Percentiles rank a stretch among this genome's conserved stretches.
Conservation (phyloP, 1,284 basidiomycete species). For the Psilocybe mexicana region DNA sequence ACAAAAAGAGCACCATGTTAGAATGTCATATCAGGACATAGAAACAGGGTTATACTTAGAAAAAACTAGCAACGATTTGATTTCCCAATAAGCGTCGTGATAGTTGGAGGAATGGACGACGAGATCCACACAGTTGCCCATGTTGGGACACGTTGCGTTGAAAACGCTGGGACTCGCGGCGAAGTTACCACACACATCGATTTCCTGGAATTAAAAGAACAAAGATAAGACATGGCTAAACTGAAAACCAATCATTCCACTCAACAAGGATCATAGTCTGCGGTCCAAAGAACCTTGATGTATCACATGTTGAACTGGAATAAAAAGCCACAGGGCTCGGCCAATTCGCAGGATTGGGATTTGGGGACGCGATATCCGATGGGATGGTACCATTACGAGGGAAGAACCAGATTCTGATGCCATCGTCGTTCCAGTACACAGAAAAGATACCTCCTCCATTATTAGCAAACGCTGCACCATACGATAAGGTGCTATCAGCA, state of each 20-base stretch:
- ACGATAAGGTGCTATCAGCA: constrained; percentile 34
- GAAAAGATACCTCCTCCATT: constrained; percentile 44
- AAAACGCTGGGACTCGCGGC: constrained; percentile 5
- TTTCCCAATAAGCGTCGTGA: constrained; percentile 10
- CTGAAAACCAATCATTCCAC: neutral
- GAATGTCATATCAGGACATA: neutral
- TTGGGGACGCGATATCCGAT: constrained; percentile 50
- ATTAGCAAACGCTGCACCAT: constrained; percentile 18
- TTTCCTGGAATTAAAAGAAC: constrained; percentile 4
- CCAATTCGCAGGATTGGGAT: constrained; percentile 57
- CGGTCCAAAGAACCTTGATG: constrained; percentile 25
- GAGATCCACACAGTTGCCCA: constrained; percentile 10
- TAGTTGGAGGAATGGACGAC: constrained; percentile 3
- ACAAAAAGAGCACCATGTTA: neutral
- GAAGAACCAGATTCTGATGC: constrained; percentile 63
- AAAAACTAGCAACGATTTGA: constrained; percentile 6
- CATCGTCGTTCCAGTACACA: constrained; percentile 62
- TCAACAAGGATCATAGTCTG: constrained; percentile 12
- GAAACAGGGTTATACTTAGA: neutral
- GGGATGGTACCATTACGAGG: constrained; percentile 49
- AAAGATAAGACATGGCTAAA: constrained; percentile 1
- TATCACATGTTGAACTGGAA: constrained; percentile 49
- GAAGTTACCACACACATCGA: constrained; percentile 12
- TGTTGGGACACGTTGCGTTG: constrained; percentile 5
- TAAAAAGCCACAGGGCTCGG: constrained; percentile 58